Evolutionary conservation across 495 filamentous ascomycete species (phyloP).

Genomic region (Lophium mytilinum): DNA sequence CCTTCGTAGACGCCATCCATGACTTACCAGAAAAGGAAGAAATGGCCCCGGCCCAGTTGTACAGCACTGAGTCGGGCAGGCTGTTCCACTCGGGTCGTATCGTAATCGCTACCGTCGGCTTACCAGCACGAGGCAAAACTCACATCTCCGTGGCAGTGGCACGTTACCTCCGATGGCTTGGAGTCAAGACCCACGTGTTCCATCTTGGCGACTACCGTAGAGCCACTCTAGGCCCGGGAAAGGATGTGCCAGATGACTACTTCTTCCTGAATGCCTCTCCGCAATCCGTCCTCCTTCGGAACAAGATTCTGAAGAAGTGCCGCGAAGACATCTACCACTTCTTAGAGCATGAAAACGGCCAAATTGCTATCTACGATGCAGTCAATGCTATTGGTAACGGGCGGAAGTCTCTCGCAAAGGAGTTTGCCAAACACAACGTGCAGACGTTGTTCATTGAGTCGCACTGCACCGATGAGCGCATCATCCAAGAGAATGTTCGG

Average conservation of each 20-base stretch:
- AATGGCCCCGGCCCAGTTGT: constrained; percentile 91
- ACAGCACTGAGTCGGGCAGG: constrained; percentile 93
- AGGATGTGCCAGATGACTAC: constrained; percentile 92
- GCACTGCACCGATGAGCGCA: constrained; percentile 81
- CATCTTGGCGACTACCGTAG: constrained; percentile 95
- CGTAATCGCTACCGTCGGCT: constrained; percentile 91
- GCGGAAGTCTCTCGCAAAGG: constrained; percentile 80
- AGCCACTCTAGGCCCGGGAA: constrained; percentile 75
- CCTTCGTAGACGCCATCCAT: constrained; percentile 96
- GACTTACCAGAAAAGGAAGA: constrained; percentile 77
- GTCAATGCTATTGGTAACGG: constrained; percentile 86
- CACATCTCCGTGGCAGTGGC: constrained; percentile 94
- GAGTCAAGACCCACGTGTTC: constrained; percentile 96
- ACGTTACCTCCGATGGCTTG: constrained; percentile 93
- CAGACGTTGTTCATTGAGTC: constrained; percentile 96
- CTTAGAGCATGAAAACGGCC: constrained; percentile 92
- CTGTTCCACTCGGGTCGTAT: constrained; percentile 97
- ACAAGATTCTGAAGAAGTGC: constrained; percentile 96
- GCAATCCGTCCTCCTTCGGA: constrained; percentile 75
- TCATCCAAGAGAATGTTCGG: constrained; percentile 95
- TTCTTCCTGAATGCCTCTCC: constrained; percentile 93
- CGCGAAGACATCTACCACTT: constrained; percentile 95
- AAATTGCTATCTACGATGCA: constrained; percentile 97
- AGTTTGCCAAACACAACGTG: constrained; percentile 93
- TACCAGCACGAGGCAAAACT: constrained; percentile 96